Conservation (phyloP, 768 basidiomycete species). For the Suillus americanus region DNA sequence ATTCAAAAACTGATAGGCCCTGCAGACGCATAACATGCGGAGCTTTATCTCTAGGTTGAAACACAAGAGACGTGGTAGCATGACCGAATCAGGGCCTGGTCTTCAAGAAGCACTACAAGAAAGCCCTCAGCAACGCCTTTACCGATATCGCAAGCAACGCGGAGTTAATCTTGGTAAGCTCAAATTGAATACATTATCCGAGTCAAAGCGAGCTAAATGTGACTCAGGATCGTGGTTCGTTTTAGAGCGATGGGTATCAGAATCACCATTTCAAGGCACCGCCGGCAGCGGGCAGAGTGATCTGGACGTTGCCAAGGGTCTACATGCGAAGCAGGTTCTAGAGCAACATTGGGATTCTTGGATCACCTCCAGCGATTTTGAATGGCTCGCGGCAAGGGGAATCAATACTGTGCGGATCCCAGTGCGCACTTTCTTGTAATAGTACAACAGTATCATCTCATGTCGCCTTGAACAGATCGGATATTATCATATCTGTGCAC, state of each 20-base stretch:
- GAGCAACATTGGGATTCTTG: constrained; percentile 53
- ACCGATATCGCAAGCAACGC: constrained; percentile 68
- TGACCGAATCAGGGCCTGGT: not conserved
- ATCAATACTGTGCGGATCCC: constrained; percentile 64
- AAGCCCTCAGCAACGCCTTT: constrained; percentile 23
- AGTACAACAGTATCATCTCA: constrained; percentile 4
- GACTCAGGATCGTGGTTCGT: constrained; percentile 73
- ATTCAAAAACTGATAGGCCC: not conserved
- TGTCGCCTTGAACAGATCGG: constrained; percentile 50
- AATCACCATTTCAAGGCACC: constrained; percentile 56
- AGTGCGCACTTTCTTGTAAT: constrained; percentile 50
- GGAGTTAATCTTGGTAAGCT: constrained; percentile 79
- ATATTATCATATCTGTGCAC: constrained; percentile 67
- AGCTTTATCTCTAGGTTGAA: not conserved
- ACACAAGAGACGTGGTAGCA: not conserved
- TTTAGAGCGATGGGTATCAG: constrained; percentile 74
- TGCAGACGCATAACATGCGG: not conserved
- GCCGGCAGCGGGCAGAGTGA: constrained; percentile 60
- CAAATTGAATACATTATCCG: constrained; percentile 4
- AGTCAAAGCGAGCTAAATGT: constrained; percentile 9
- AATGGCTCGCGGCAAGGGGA: constrained; percentile 51
- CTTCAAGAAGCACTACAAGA: not conserved
- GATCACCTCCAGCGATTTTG: constrained; percentile 54
- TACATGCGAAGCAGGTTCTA: constrained; percentile 40
- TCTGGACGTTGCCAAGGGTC: constrained; percentile 64